These are phyloP conservation scores for Teratosphaeria zuluensis DNA, from an alignment of 2,329 filamentous ascomycete species.

Conservation along the genomic window DNA sequence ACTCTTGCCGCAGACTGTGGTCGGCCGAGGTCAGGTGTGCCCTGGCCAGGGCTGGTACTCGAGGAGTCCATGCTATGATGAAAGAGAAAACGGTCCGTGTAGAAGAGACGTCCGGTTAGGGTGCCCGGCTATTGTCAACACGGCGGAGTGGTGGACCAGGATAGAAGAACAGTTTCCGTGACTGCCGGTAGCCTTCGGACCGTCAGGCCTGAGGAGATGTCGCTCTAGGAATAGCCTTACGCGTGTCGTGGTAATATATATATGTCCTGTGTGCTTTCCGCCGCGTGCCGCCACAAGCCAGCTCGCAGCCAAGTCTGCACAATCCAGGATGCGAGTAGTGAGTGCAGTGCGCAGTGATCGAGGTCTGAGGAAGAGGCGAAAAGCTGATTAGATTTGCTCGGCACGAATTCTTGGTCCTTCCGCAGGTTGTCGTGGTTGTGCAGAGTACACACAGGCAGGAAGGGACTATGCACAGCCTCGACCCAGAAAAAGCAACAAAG, in stretches of 20 bases:
- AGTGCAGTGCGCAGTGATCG: neutral
- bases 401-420: neutral
- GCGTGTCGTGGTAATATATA: neutral
- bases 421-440: neutral
- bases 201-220: neutral
- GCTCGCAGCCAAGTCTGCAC: neutral
- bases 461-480: neutral
- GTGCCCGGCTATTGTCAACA: neutral
- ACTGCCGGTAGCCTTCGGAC: neutral
- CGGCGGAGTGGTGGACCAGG: neutral
- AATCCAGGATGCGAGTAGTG: neutral
- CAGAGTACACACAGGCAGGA: no score
- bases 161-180: neutral
- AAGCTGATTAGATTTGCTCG: neutral
- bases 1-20: slow-evolving; percentile 11
- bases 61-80: neutral
- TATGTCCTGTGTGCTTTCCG: neutral
- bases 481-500: neutral
- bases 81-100: neutral
- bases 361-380: neutral
- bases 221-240: neutral
- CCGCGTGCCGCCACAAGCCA: neutral
- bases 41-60: neutral
- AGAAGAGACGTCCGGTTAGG: neutral
- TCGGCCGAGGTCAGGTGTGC: slow-evolving; percentile 7